Base-by-base conservation (phyloP, 1,139 yeast species). In the Debaryomyces psychrophilus region DNA sequence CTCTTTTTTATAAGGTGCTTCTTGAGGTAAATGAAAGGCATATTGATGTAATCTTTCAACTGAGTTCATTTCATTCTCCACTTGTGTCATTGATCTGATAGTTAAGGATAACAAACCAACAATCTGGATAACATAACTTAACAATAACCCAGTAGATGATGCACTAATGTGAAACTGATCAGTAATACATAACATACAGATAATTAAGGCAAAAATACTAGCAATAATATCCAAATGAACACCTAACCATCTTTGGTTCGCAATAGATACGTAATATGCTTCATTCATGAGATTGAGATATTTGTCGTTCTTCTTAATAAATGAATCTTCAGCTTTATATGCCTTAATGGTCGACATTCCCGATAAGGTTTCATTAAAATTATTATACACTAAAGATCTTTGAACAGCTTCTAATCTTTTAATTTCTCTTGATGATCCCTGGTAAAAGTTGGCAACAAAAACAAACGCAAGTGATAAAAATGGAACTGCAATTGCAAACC, bases 1-100 rank as follows among this genome's bases (percentile, higher is more conserved):
- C 17, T 82, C 71, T 31, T 76, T 71, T 43, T 68, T 74, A 25
- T 81, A 81, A 1, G 85, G 77, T 7, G 93, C 87, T 64, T 93
- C 99, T 65, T 87, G 90, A 0, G 86, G 87, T 45, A 89, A 66
- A 27, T 65, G 50, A 51, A 62, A 70, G 4, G 78, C 77, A 53
- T 73, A 75, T 36, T 71, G 64, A 55, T 71, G 66, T 45, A 74
- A 61, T 59, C 79, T 66, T 55, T 75, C 79, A 20, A 70, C 77
- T 1, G 77, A 68, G 53, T 74, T 73, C 79, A 75, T 73, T 55
- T 73, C 77, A 49, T 67, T 73, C 52, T 75, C 79, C 44, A 73
- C 77, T 55, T 69, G 73, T 12, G 79, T 75, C 71, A 68, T 69
- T 44, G 77, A 60, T 53, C 78, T 64, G 17, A 74, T 64, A 5